phyloP scores from a whole-genome alignment of 2,329 filamentous ascomycete genomes.

The Epichloe aotearoae region DNA sequence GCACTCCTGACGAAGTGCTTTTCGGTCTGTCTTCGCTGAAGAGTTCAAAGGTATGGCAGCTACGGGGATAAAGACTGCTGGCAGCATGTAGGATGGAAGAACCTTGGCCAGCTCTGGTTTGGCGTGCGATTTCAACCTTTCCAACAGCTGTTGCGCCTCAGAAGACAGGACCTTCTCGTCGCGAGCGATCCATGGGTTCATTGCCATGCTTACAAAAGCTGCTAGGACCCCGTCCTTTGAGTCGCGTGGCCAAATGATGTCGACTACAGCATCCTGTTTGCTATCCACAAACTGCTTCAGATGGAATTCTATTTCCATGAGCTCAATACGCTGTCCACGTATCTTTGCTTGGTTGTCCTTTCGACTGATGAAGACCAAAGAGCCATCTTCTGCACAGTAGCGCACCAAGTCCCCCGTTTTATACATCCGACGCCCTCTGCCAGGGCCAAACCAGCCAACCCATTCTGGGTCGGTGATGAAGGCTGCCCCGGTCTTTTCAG shows the following conservation, averaged over 20 bases:
- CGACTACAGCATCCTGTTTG: no score
- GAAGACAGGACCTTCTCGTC: no score
- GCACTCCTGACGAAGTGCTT: neutral
- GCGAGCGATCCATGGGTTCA: no score
- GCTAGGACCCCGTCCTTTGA: no score
- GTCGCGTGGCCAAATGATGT: no score
- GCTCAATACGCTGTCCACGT: conserved; percentile 14
- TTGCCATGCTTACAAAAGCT: no score
- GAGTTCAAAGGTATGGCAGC: neutral
- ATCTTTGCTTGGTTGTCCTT: conserved; percentile 14
- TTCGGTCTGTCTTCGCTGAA: neutral
- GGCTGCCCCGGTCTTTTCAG: neutral
- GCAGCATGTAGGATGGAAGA: neutral
- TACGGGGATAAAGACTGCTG: neutral
- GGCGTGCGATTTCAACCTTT: no score
- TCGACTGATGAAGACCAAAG: conserved; percentile 13
- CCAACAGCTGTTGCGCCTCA: no score
- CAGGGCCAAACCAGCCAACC: neutral
- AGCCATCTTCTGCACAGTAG: conserved; percentile 8
- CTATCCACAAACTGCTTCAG: neutral
- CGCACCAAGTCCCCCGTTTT: conserved; percentile 13
- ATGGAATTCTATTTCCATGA: conserved; percentile 8
- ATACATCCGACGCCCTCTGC: conserved; percentile 6
- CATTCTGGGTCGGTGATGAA: neutral
- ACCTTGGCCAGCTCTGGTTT: neutral